Evolutionary conservation across 2,329 filamentous ascomycete species (phyloP), one percentile per base, ranked within the genome.

Genomic region (Fusarium illudens): DNA sequence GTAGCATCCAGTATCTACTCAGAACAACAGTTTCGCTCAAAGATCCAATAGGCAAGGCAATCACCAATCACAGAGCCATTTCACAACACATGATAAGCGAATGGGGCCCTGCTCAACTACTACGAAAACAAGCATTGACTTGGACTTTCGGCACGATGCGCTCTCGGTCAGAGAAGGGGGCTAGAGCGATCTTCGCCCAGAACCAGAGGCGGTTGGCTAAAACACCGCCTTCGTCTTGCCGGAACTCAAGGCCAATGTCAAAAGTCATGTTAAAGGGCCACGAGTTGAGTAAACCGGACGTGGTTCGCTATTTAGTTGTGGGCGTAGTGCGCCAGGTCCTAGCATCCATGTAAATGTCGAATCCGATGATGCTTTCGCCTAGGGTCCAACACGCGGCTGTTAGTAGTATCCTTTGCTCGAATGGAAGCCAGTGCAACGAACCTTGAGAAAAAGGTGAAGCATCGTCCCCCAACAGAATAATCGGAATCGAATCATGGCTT

Each of bases 381-480:
- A 52, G 42, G 25, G 19, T 19, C 42, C 34, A 9, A 42, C 48
- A 54, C 29, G 19, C 20, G 27, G 25, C 32, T 42, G 33, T 46
- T 34, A 44, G 52, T 56, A 58, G 49, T 68, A 36, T 64, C 56
- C 52, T 29, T 57, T 42, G 53, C 33, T 20, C 34, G n/a, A 10
- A 13, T 17, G 39, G 17, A 19, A 36, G 11, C 30, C 56, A 22
- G 8, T 25, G 12, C 12, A 17, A 22, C 27, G 48, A 30, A 44
- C 39, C 36, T 27, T 11, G 29, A 57, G 32, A 58, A 67, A 70
- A 63, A 68, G 53, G 64, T 62, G 68, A 74, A 73, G 67, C 87
- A 86, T 86, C 89, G 85, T 87, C 89, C 89, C 86, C 87, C 59
- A 86, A 85, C 89, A 89, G 89, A 91, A 86, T 92, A 89, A 92